Conservation (phyloP, 352 stramenopile species). For the Detonula confervacea region DNA sequence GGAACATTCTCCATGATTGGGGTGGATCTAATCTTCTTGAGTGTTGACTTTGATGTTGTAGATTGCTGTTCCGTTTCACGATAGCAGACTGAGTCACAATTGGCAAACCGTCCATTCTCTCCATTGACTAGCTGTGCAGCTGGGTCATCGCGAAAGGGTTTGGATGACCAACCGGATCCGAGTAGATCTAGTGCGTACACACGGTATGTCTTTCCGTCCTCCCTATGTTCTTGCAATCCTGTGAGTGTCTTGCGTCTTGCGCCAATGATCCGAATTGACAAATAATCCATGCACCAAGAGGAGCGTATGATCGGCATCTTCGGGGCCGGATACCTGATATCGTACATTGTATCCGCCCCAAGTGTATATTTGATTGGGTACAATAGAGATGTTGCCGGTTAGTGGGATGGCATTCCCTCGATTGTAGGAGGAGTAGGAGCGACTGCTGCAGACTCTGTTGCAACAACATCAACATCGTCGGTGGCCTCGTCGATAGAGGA, state of each 20-base stretch:
- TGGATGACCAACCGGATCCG: conserved; percentile 79
- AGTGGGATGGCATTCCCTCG: conserved; percentile 39
- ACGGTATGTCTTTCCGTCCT: conserved; percentile 37
- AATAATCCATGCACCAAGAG: conserved; percentile 84
- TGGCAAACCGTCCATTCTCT: conserved; percentile 69
- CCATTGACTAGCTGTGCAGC: conserved; percentile 60
- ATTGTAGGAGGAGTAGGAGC: background rate
- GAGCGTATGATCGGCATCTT: conserved; percentile 55
- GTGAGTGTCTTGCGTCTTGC: conserved; percentile 71
- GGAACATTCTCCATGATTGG: conserved; percentile 53
- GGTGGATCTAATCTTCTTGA: conserved; percentile 30
- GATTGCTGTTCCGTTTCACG: conserved; percentile 21
- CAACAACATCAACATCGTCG: background rate
- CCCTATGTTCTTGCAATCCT: conserved; percentile 32
- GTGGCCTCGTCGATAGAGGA: background rate
- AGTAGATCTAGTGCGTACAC: conserved; percentile 80
- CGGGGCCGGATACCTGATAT: conserved; percentile 75
- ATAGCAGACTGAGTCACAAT: conserved; percentile 44
- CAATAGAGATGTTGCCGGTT: conserved; percentile 51
- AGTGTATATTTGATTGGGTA: conserved; percentile 80
- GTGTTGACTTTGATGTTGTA: background rate
- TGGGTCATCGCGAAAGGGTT: conserved; percentile 61
- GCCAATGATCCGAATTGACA: conserved; percentile 85
- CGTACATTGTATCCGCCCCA: conserved; percentile 74
- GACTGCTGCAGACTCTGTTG: background rate